Evolutionary conservation across 225 moss, liverwort and hornwort genomes (phyloP), one percentile per base, ranked within the genome.

Genomic region (Takakia lepidozioides): DNA sequence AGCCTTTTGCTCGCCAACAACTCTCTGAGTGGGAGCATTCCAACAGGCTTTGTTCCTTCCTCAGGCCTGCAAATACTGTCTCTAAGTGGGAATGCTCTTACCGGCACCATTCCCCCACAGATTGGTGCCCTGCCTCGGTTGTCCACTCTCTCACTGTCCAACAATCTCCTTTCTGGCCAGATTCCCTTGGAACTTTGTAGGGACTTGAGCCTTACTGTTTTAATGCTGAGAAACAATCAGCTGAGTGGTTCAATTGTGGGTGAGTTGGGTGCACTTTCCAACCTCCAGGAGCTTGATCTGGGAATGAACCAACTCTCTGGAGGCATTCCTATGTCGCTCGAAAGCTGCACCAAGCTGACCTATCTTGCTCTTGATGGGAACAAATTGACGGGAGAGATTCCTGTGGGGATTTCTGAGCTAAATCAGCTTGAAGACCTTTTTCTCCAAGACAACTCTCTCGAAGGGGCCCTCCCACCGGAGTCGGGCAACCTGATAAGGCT

Each of bases 1-100:
- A 39, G 64, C 32, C 65, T 92, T 44, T 73, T 71, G 10, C 71
- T 92, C 1, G 69, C 62, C 2, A 56, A 46, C 16, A 92, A 87
- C 52, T 43, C 34, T 19, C 62, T 92, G 38, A 71, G 57, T 13
- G 81, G 82, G 13, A 71, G 43, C 42, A 75, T 92, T 54, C 85
- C 87, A 3, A n/a, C 50, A 2, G 65, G 65, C 22, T 63, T 92
- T 19, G 61, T 55, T 0, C 70, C 71, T 30, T 59, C 74, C 19
- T 37, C 76, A 0, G 67, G 69, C 28, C 78, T 86, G 0, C 49
- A 52, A 8, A 46, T 69, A 0, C n/a, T 86, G 11, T 72, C 81
- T 15, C 49, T 86, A 44, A 68, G 72, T 17, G 59, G 54, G 1
- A 81, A 86, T 40, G 11, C 19, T 0, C 37, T 86, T 2, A 60